Percentiles rank a stretch among this genome's conserved stretches.
phyloP scores from a whole-genome alignment of 345 rosid species.

The Raphanus raphanistrum region DNA sequence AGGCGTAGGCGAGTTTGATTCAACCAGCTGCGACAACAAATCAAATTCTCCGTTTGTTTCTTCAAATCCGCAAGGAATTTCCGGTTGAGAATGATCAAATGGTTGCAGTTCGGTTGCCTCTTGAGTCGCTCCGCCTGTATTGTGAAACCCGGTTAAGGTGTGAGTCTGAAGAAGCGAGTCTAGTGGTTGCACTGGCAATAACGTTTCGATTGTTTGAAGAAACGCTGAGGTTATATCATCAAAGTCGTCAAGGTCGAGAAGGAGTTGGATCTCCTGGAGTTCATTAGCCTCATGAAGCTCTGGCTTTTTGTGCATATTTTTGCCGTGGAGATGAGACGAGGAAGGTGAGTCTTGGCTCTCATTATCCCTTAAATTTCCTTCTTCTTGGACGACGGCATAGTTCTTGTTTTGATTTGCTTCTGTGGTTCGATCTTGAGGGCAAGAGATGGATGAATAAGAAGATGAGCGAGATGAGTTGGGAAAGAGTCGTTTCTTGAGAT shows the following conservation, averaged over 20 bases:
- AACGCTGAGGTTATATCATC: conserved; percentile 15
- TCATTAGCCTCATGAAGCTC: conserved; percentile 15
- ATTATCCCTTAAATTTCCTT: background rate
- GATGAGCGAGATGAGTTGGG: conserved; percentile 30
- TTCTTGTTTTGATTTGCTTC: conserved; percentile 13
- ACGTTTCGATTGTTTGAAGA: background rate
- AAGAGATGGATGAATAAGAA: conserved; percentile 38
- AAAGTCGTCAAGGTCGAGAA: conserved; percentile 30
- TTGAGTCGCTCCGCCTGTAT: background rate
- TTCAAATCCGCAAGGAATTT: conserved; percentile 1
- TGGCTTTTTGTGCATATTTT: conserved; percentile 6
- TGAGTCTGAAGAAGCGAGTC: conserved; percentile 7
- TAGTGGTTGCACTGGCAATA: conserved; percentile 6
- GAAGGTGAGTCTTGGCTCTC: conserved; percentile 18
- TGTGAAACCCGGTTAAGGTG: conserved; percentile 13
- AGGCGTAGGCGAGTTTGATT: conserved; percentile 4
- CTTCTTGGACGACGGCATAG: background rate
- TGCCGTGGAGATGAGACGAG: conserved; percentile 19
- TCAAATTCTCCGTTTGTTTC: conserved; percentile 14
- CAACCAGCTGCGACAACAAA: conserved; percentile 21
- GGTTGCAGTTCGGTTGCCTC: conserved; percentile 13
- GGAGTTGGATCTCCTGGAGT: conserved; percentile 23
- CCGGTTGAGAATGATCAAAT: conserved; percentile 20
- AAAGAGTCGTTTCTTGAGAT: conserved; percentile 52
- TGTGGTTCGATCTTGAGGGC: background rate